phyloP scores from a whole-genome alignment of 208 protist species.

The Dictyostelium gargantuum region DNA sequence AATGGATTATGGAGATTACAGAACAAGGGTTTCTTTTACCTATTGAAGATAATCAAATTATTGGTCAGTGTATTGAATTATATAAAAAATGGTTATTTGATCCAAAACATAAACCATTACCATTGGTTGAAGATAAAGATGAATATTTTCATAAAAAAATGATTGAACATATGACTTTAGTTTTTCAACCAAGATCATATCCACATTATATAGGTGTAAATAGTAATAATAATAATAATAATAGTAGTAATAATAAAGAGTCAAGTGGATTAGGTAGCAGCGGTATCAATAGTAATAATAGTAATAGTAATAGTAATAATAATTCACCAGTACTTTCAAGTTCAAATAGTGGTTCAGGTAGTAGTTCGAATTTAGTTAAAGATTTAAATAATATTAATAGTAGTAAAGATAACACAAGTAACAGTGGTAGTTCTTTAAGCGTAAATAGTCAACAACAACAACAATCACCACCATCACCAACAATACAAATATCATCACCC shows the following conservation, averaged over 20 bases:
- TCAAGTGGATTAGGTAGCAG: no score
- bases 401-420: not conserved
- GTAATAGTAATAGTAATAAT: not conserved
- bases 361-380: not conserved
- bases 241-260: not conserved
- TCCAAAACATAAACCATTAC: not conserved
- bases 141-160: slow-evolving; percentile 40
- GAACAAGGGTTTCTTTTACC: slow-evolving; percentile 51
- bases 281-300: not conserved
- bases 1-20: slow-evolving; percentile 41
- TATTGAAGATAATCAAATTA: slow-evolving; percentile 8
- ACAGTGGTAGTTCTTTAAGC: not conserved
- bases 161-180: slow-evolving; percentile 28
- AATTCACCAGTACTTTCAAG: no score
- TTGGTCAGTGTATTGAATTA: slow-evolving; percentile 17
- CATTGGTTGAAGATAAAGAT: not conserved
- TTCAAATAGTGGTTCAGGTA: not conserved
- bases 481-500: not conserved
- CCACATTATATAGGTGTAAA: not conserved
- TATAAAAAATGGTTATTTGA: slow-evolving; percentile 58
- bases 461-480: not conserved
- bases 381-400: not conserved
- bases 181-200: slow-evolving; percentile 22
- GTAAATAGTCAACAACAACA: not conserved
- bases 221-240: not conserved